Evolutionary conservation across 768 basidiomycete species (phyloP), one percentile per base, ranked within the genome.

Genomic region (Strobilomyces dryophilus): DNA sequence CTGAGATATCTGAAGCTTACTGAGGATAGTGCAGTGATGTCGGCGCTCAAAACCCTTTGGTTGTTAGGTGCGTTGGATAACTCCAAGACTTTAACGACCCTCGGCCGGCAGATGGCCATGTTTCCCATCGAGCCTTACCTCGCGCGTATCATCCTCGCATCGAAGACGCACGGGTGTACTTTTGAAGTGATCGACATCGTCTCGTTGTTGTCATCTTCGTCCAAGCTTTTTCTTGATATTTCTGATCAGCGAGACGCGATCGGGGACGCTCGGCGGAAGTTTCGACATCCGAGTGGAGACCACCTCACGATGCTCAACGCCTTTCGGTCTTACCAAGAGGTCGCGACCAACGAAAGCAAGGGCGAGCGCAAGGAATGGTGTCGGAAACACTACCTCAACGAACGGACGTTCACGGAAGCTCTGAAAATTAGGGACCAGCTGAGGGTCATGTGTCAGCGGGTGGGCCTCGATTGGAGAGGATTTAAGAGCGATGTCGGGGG

Each of bases 81-180:
- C 34, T 75, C 77, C 15, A 84, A 81, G 53, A 64, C 65, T 6
- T 74, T 99, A 48, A 97, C 94, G 0, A 60, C 75, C 0, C 68
- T 88, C 5, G 97, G 97, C 2, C 80, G 83, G 5, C 73, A 83
- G 56, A 98, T 99, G 90, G 86, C 93, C 4, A 64, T 74, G n/a
- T 92, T 95, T 64, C 97, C 97, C 3, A 80, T 97, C n/a, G 93
- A 98, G 59, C 93, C 95, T 1, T 73, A 82, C 31, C 80, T 85
- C 50, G 83, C 94, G 0, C 84, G 92, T 29, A 80, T 87, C 39
- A 71, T 98, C 31, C 73, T 98, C 49, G 87, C 89, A 14, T 89
- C 95, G 1, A 79, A 81, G 62, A 77, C 80, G 18, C 73, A 84
- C 49, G 79, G 78, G 2, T 98, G 92, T 72, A 82, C 87, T 0